Evolutionary conservation across 2,329 filamentous ascomycete genomes (phyloP), one percentile per base, ranked within the genome.

Genomic region (Aspergillus hortae): DNA sequence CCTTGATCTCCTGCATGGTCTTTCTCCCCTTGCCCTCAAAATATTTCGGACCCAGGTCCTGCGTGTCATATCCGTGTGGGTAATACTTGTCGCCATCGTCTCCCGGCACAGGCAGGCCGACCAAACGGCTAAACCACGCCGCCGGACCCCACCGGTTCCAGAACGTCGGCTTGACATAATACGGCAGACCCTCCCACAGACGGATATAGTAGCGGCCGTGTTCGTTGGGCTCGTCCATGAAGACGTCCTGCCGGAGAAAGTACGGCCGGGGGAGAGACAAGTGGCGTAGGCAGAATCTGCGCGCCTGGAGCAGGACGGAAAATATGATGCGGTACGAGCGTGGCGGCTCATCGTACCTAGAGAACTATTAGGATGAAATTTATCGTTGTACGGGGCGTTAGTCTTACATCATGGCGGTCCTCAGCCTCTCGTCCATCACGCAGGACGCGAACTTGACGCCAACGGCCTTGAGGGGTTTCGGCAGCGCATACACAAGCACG

Each of bases 321-420:
- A 83, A 74, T 0, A 80, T 46, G 0, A 45, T 40, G 7, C 40
- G 40, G 43, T 55, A 53, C 4, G 27, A 6, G 4, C 44, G 42
- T 0, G 56, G 43, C 9, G 57, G 56, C 4, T 46, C 30, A 10
- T 56, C 48, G 15, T 60, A 58, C 54, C 57, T 60, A n/a, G 3
- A 19, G 9, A n/a, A n/a, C 10, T 2, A 44, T 48, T 6, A 47
- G 44, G 9, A 30, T 11, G 14, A 7, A 14, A 14, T 9, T 19
- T 9, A 3, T 11, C 27, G 7, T 30, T 30, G 27, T 30, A 11
- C 27, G 27, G 1, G 27, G 6, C 9, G 27, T 30, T 30, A 7
- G 27, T 4, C 76, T 67, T 68, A 86, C 82, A 82, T 74, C 76
- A 90, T 89, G 0, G 86, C 82, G 41, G 76, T 76, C 9, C 86